Conservation (phyloP, 805 yeast genomes). For the Kuraishia cidri region DNA sequence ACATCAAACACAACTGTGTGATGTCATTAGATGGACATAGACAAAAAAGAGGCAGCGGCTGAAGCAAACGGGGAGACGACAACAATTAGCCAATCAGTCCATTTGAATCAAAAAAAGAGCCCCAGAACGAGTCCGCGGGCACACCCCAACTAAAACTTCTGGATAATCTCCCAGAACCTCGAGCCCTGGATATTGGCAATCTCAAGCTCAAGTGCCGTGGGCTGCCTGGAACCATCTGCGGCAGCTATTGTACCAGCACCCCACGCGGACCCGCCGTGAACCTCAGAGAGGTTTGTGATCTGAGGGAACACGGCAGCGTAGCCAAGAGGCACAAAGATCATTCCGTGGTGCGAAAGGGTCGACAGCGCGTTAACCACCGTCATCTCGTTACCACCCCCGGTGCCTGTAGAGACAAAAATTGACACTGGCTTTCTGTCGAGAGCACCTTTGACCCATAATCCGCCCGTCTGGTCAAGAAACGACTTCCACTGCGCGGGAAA, state of each 20-base stretch:
- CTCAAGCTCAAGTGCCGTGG: conserved; percentile 52
- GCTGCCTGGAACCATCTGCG: conserved; percentile 66
- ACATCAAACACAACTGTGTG: too few relatives aligned
- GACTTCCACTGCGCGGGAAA: conserved; percentile 71
- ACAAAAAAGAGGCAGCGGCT: too few relatives aligned
- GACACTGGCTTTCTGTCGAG: conserved; percentile 69
- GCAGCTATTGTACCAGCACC: conserved; percentile 82
- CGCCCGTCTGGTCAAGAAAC: conserved; percentile 74
- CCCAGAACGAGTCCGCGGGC: too few relatives aligned
- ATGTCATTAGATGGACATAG: too few relatives aligned
- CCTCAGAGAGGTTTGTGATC: conserved; percentile 48
- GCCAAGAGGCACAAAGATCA: conserved; percentile 75
- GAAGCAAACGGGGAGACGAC: too few relatives aligned
- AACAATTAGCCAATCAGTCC: too few relatives aligned
- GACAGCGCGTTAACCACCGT: conserved; percentile 60
- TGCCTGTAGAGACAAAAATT: conserved; percentile 64
- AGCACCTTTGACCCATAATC: conserved; percentile 69
- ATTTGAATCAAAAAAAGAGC: too few relatives aligned
- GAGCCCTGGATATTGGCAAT: conserved; percentile 63
- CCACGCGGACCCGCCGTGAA: conserved; percentile 79
- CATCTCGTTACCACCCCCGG: conserved; percentile 81
- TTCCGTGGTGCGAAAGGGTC: conserved; percentile 68
- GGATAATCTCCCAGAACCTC: conserved; percentile 34
- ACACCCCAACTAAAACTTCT: too few relatives aligned
- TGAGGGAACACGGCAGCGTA: conserved; percentile 47